Percentiles rank a stretch among this genome's conserved stretches.
Evolutionary conservation across 805 yeast genomes (phyloP).

Genomic region (Yamadazyma phyllophila): DNA sequence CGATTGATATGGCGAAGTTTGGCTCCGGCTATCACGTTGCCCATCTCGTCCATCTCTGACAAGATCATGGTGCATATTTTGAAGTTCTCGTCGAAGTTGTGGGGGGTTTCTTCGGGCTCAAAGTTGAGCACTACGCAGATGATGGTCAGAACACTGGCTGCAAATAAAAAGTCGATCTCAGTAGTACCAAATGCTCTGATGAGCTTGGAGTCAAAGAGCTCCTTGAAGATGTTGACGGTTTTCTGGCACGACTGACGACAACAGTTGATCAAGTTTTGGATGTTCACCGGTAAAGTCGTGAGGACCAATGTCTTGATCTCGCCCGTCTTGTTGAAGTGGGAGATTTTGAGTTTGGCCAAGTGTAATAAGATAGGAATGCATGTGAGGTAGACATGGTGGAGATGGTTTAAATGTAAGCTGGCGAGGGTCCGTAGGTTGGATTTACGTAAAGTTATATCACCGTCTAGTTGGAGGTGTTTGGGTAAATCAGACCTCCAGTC

Average conservation of each 20-base stretch:
- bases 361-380: constrained; percentile 25
- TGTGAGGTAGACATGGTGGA: constrained; percentile 26
- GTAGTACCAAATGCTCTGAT: constrained; percentile 26
- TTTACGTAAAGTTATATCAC: constrained; percentile 11
- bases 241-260: constrained; percentile 21
- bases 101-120: neutral
- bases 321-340: constrained; percentile 8
- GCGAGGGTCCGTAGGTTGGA: constrained; percentile 20
- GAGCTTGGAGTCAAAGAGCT: constrained; percentile 17
- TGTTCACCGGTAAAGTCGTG: constrained; percentile 19
- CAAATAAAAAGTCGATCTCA: constrained; percentile 25
- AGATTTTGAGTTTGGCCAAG: constrained; percentile 19
- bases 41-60: constrained; percentile 4
- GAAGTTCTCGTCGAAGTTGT: constrained; percentile 4
- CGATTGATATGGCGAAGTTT: constrained; percentile 6
- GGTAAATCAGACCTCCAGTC: constrained; percentile 25
- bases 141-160: constrained; percentile 20
- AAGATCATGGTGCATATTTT: neutral
- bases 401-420: constrained; percentile 27
- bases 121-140: constrained; percentile 20
- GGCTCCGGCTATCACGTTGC: constrained; percentile 6
- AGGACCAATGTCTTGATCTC: neutral
- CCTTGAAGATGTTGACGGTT: constrained; percentile 23
- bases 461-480: constrained; percentile 15
- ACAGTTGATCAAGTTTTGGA: constrained; percentile 17